Conservation (phyloP, 257 asterid genomes). For the Galeopsis tetrahit region DNA sequence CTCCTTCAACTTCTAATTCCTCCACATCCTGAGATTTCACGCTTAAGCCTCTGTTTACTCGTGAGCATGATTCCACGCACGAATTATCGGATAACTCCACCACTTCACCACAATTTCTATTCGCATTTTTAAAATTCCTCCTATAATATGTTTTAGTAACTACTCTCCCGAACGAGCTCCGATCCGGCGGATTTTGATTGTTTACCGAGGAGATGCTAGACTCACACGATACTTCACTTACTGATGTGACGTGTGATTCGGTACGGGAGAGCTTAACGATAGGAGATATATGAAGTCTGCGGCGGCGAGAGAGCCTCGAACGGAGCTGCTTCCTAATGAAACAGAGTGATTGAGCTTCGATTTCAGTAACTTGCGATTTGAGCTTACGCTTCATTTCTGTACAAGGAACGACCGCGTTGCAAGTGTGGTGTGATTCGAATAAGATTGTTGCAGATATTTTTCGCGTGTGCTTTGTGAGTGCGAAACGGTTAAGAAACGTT, state of each 20-base stretch:
- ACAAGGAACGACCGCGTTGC: conserved; percentile 13
- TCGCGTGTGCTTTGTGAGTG: conserved; percentile 36
- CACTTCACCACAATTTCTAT: conserved; percentile 32
- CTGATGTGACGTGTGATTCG: conserved; percentile 32
- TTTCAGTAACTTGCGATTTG: conserved; percentile 29
- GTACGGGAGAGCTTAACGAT: conserved; percentile 33
- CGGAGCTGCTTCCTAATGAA: conserved; percentile 70
- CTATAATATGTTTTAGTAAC: conserved; percentile 45
- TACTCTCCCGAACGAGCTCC: conserved; percentile 42
- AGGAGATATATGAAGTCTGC: conserved; percentile 60
- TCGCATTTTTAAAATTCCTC: conserved; percentile 36
- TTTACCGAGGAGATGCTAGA: conserved; percentile 57
- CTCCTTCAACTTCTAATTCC: conserved; percentile 38
- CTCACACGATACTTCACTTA: conserved; percentile 53
- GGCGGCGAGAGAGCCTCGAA: conserved; percentile 65
- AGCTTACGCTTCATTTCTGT: conserved; percentile 56
- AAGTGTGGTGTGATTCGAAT: conserved; percentile 26
- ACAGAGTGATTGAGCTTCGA: conserved; percentile 33
- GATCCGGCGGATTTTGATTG: conserved; percentile 41
- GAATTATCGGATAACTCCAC: conserved; percentile 71
- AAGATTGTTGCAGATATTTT: conserved; percentile 32
- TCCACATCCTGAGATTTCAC: conserved; percentile 42
- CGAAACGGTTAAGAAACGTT: conserved; percentile 51
- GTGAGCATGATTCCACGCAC: conserved; percentile 85
- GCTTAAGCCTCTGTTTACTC: conserved; percentile 45